Evolutionary conservation across 768 basidiomycete species (phyloP).

Genomic region (Fomitopsis serialis): DNA sequence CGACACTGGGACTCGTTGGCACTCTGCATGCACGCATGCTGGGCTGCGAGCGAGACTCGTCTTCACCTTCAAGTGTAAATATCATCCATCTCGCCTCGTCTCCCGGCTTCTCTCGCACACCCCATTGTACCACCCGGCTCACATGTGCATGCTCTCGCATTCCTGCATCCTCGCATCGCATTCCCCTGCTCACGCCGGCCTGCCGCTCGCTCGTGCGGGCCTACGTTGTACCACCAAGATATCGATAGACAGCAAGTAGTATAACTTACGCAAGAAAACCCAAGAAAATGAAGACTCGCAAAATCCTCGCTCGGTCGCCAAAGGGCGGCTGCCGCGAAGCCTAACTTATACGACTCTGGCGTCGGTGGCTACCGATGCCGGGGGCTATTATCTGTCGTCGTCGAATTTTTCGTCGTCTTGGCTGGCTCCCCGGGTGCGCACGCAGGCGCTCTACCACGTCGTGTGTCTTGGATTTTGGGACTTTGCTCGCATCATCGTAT

Average conservation of each 20-base stretch:
- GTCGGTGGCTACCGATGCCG: constrained; percentile 12
- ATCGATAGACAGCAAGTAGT: constrained; percentile 16
- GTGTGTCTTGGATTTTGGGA: constrained; percentile 22
- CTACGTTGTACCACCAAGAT: constrained; percentile 22
- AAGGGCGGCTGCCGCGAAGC: constrained; percentile 13
- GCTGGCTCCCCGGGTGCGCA: constrained; percentile 19
- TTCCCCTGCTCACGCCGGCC: constrained; percentile 14
- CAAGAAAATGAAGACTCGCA: constrained; percentile 18
- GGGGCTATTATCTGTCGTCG: constrained; percentile 27
- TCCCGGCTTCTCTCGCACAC: constrained; percentile 17
- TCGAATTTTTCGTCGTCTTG: constrained; percentile 16
- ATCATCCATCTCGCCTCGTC: constrained; percentile 18
- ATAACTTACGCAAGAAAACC: constrained; percentile 4
- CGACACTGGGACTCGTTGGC: not conserved
- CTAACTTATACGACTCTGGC: constrained; percentile 20
- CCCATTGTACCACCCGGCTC: constrained; percentile 36
- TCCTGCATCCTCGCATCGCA: constrained; percentile 20
- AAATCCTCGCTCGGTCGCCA: constrained; percentile 14
- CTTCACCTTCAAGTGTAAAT: constrained; percentile 13
- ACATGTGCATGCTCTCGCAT: constrained; percentile 37
- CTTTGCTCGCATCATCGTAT: constrained; percentile 17
- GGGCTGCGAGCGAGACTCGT: constrained; percentile 6
- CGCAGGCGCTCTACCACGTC: constrained; percentile 44
- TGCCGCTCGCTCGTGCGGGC: constrained; percentile 10
- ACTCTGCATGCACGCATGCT: not conserved